These are phyloP conservation scores for Magnaporthiopsis incrustans DNA, from an alignment of 2,329 filamentous ascomycete species.

Conservation along the genomic window DNA sequence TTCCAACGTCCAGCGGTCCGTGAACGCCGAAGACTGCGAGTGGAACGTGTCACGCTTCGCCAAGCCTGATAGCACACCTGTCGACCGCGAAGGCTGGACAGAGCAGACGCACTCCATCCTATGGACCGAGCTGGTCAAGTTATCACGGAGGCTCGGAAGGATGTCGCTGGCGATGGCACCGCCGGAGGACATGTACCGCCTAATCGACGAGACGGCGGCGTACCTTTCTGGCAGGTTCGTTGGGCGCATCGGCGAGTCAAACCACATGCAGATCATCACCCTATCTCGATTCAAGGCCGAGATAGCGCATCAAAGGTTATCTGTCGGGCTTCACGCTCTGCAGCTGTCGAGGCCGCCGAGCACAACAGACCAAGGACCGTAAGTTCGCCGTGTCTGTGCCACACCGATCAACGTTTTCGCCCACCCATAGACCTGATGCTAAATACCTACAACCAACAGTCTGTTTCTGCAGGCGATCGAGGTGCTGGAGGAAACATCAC, in stretches of 20 bases:
- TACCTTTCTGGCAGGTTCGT: neutral
- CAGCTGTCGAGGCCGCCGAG: neutral
- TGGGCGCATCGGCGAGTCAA: neutral
- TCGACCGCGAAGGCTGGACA: conserved; percentile 1
- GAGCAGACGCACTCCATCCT: neutral
- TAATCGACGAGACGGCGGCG: neutral
- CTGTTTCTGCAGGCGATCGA: neutral
- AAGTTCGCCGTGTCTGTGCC: neutral
- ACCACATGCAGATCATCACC: neutral
- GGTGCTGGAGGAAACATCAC: neutral
- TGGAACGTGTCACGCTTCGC: neutral
- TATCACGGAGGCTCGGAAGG: neutral
- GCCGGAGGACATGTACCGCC: neutral
- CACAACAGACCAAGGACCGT: neutral
- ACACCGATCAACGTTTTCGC: too few species aligned
- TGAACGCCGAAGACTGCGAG: neutral
- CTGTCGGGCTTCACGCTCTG: neutral
- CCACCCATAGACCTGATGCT: too few species aligned
- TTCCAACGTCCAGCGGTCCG: neutral
- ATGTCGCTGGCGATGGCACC: neutral
- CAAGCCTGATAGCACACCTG: neutral
- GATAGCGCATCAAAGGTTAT: neutral
- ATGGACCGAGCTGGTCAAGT: neutral
- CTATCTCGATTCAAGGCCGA: neutral
- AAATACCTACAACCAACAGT: neutral